Evolutionary conservation across 2,329 filamentous ascomycete genomes (phyloP).

Genomic region (Cladosporium phlei): DNA sequence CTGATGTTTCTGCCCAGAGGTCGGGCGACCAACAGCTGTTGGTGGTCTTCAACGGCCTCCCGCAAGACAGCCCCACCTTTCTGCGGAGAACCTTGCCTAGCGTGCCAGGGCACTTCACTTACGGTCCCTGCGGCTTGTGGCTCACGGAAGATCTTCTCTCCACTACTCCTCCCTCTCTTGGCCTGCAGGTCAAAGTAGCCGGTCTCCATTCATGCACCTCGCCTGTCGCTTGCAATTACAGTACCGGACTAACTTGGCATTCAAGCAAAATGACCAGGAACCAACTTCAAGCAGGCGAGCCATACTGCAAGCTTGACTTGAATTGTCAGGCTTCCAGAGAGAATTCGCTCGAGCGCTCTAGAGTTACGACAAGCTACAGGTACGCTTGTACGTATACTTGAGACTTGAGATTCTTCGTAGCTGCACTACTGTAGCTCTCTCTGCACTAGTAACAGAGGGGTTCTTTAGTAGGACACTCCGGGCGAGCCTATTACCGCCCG

Average conservation of each 20-base stretch:
- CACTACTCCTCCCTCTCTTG: slow-evolving; percentile 1
- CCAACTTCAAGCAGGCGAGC: too few species aligned
- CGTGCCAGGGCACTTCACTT: too few species aligned
- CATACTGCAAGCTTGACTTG: too few species aligned
- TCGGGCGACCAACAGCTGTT: too few species aligned
- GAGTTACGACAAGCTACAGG: not conserved
- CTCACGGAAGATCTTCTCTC: slow-evolving; percentile 11
- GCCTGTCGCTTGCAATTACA: too few species aligned
- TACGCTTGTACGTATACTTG: slow-evolving; percentile 1
- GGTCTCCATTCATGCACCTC: not conserved
- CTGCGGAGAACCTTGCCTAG: slow-evolving; percentile 12
- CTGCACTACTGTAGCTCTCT: too few species aligned
- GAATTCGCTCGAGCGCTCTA: not conserved
- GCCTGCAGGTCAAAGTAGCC: not conserved
- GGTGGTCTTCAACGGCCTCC: slow-evolving; percentile 8
- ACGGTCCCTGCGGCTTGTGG: too few species aligned
- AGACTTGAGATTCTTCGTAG: too few species aligned
- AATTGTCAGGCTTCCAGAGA: not conserved
- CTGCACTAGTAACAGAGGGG: too few species aligned
- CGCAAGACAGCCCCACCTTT: not conserved
- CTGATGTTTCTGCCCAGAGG: not conserved
- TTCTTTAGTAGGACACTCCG: too few species aligned
- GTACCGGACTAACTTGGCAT: too few species aligned
- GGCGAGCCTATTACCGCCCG: not conserved
- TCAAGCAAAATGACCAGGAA: not conserved